Evolutionary conservation across 768 basidiomycete genomes (phyloP), one percentile per base, ranked within the genome.

Genomic region (Lyophyllum shimeji): DNA sequence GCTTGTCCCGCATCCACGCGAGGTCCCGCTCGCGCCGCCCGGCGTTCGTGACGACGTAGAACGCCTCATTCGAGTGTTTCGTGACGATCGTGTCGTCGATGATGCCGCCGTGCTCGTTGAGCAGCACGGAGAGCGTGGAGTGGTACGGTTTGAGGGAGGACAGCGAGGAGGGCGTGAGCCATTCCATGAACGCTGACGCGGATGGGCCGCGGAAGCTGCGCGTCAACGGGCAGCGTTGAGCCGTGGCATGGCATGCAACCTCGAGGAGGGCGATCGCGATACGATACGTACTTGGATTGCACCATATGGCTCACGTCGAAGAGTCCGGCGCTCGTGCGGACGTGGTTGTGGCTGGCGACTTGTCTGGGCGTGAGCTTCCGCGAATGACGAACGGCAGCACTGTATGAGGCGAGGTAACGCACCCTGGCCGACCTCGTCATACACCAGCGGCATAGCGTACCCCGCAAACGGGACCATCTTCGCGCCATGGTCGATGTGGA

Each of bases 281-380:
- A 42, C 18, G 15, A 33, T 13, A 52, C 82, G 46, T 64, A 94
- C 93, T 85, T 89, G 31, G 86, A 84, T 69, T 98, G 96, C 15
- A 98, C 90, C 96, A 99, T 99, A 71, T 99, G 97, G 20, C 93
- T 93, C 24, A 99, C 97, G 66, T 99, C 97, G 69, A 99, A 99
- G 29, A 99, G 77, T 0, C 95, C 95, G 0, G 83, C 91, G 33
- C 80, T 81, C 12, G 75, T 82, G 40, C 97, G 86, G 49, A 95
- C 91, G 65, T 98, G 89, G 44, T 88, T 84, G 71, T 99, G 96
- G 63, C 92, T 94, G 8, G 88, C 85, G 51, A 93, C 95, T 97
- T 68, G 27, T 44, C 44, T 37, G 44, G n/a, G 12, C 25, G 43
- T 24, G 3, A 44, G 33, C 25, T 3, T 12, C 7, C 45, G 18